A percentile compares a stretch with the other conserved stretches of the same genome.
Evolutionary conservation across 306 rosid genomes (phyloP).

Genomic region (Rosa persica): DNA sequence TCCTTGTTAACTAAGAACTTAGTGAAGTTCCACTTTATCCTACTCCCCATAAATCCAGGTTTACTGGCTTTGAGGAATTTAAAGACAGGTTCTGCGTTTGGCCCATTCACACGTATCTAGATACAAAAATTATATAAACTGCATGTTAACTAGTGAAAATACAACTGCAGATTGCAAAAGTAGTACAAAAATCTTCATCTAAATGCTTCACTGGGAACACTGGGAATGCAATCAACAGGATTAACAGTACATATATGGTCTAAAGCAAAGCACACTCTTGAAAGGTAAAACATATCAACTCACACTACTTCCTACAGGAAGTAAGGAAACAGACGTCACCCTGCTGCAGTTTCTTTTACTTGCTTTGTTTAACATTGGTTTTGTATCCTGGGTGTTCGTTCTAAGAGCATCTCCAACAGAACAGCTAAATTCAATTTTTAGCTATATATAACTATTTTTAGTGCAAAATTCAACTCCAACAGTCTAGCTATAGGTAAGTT

Average conservation of each 20-base stretch:
- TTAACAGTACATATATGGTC: background rate
- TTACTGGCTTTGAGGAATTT: constrained; percentile 72
- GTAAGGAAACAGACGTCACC: background rate
- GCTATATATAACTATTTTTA: too few relatives aligned
- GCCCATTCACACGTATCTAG: constrained; percentile 78
- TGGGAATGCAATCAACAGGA: background rate
- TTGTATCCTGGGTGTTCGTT: background rate
- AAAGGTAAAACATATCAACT: background rate
- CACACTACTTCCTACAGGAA: background rate
- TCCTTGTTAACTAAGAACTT: constrained; percentile 77
- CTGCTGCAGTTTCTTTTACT: background rate
- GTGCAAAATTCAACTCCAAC: too few relatives aligned
- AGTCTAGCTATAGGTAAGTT: too few relatives aligned
- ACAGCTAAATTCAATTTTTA: too few relatives aligned
- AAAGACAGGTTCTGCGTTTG: constrained; percentile 58
- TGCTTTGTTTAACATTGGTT: background rate
- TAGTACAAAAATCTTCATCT: background rate
- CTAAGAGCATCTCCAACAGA: too few relatives aligned
- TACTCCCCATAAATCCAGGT: constrained; percentile 57
- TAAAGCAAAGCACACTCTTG: background rate
- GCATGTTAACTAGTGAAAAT: constrained; percentile 15
- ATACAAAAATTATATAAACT: constrained; percentile 1
- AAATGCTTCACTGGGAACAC: background rate
- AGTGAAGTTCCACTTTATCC: constrained; percentile 96
- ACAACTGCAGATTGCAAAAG: background rate